These are phyloP conservation scores for Gloeopeniophorella convolvens DNA, from an alignment of 768 basidiomycete genomes.

Conservation along the genomic window DNA sequence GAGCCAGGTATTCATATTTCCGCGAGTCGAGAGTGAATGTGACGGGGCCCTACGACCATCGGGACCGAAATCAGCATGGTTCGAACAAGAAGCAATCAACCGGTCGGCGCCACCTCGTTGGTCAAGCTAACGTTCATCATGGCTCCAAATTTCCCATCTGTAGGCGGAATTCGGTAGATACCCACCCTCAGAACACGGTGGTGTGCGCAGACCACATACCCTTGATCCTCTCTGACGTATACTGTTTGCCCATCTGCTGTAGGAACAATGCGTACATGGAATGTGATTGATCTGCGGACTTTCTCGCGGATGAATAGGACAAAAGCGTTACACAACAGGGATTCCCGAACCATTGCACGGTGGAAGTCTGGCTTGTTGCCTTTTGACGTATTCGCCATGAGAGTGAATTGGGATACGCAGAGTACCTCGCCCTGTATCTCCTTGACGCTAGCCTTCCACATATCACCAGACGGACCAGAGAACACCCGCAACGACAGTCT, in stretches of 20 bases:
- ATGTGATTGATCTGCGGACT: conserved; percentile 65
- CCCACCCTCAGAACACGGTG: conserved; percentile 1
- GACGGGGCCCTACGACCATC: conserved; percentile 59
- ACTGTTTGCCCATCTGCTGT: conserved; percentile 54
- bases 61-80: conserved; percentile 8
- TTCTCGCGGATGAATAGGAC: conserved; percentile 5
- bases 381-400: conserved; percentile 81
- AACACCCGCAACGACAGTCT: conserved; percentile 75
- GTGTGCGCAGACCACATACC: conserved; percentile 43
- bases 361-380: conserved; percentile 93
- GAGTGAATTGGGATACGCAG: conserved; percentile 92
- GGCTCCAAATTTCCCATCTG: conserved; percentile 91
- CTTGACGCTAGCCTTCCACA: conserved; percentile 87
- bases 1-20: conserved; percentile 58
- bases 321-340: not conserved
- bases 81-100: conserved; percentile 2
- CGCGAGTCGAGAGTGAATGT: conserved; percentile 81
- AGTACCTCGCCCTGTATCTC: conserved; percentile 88
- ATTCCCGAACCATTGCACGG: conserved; percentile 67
- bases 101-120: conserved; percentile 62
- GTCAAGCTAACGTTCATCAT: conserved; percentile 90
- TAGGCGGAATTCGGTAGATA: conserved; percentile 14
- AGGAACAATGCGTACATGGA: conserved; percentile 69
- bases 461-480: conserved; percentile 49
- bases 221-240: conserved; percentile 72